Evolutionary conservation across 2,329 filamentous ascomycete genomes (phyloP), one percentile per base, ranked within the genome.

Genomic region (Tolypocladium paradoxum): DNA sequence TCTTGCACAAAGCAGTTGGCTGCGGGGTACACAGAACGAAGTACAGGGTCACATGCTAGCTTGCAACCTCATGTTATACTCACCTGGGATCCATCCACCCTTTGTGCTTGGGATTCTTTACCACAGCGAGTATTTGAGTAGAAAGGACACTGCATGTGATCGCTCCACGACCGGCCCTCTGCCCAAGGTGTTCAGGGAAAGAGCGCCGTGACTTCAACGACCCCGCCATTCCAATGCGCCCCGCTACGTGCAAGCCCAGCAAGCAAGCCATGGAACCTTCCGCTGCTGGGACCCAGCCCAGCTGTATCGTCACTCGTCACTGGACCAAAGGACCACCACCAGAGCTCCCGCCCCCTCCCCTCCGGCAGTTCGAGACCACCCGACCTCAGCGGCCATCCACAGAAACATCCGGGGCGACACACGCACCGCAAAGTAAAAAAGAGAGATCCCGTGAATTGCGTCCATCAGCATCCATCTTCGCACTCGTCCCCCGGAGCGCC

Each of bases 221-320:
- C 48, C 49, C 49, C 49, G 49, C 36, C 49, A 50, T 40, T 24
- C 31, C 49, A 45, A 18, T 34, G 49, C 29, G 31, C 49, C 49
- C 49, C 49, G 49, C 49, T 50, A 50, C 49, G n/a, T 50, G 49
- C 49, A 45, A 50, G 49, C 34, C 12, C 20, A n/a, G n/a, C n/a
- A 36, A 8, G 18, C 46, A 33, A 12, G 31, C 46, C 46, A 16
- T 48, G 31, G 47, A 27, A 36, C 16, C 33, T 27, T 6, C 48
- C 48, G 35, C 48, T n/a, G 1, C 20, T 38, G 43, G 24, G 11
- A 38, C 48, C 48, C 34, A 29, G 37, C 48, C 3, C 20, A n/a
- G 34, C 16, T 29, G 16, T 31, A 46, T 46, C 43, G 43, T 46
- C 43, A 46, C 24, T 46, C 43, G 43, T 46, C 27, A 46, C 43